phyloP scores from a whole-genome alignment of 192 early-diverging fungal species.

The Coemansia asiatica region DNA sequence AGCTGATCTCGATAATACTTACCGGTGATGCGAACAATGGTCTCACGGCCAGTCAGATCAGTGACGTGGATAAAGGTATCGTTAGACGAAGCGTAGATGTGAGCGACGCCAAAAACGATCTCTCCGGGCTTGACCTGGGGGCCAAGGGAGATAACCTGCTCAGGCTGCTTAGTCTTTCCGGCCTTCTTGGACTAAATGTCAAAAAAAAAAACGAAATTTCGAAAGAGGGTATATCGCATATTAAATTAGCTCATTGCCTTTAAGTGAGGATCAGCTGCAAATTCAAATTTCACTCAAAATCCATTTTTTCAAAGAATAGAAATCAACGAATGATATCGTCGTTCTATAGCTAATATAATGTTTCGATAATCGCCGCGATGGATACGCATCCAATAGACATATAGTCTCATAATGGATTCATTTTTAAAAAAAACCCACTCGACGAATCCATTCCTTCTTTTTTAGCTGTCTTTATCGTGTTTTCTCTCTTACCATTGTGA shows the following conservation, averaged over 20 bases:
- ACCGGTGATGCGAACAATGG: constrained; percentile 98
- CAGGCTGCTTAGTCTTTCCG: constrained; percentile 72
- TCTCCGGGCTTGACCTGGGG: constrained; percentile 98
- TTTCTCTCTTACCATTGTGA: constrained; percentile 8
- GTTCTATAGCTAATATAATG: no score
- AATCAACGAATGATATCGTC: no score
- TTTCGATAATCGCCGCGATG: no score
- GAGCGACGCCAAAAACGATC: constrained; percentile 98
- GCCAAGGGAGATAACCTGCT: constrained; percentile 92
- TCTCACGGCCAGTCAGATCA: constrained; percentile 99
- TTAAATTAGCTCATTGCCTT: background rate
- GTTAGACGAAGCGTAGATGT: constrained; percentile 99
- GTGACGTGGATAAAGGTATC: constrained; percentile 99
- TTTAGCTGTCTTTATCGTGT: no score
- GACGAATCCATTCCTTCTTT: constrained; percentile 8
- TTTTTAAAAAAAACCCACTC: no score
- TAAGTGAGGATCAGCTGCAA: background rate
- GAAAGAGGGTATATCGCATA: background rate
- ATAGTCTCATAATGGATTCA: background rate
- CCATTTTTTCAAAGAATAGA: background rate
- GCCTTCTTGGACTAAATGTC: constrained; percentile 65
- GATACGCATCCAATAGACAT: background rate
- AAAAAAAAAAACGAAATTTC: background rate
- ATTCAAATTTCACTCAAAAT: constrained; percentile 6
- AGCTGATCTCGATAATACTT: constrained; percentile 33